Base-by-base conservation (phyloP, 495 filamentous ascomycete species). In the Lasiosphaeria miniovina region DNA sequence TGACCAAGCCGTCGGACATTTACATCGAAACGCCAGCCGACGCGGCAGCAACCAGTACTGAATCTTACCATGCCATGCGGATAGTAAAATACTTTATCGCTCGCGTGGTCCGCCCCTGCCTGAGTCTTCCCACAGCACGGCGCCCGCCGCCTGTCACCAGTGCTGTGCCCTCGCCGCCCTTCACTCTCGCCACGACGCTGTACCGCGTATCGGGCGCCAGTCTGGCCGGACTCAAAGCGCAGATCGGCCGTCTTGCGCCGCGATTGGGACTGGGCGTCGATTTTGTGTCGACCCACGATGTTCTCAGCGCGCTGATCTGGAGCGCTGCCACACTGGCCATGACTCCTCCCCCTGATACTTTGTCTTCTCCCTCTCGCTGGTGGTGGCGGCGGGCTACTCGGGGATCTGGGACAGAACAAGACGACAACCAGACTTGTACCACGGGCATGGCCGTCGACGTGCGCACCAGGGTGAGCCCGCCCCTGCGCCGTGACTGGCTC, bases 231-330 rank as follows among this genome's bases (percentile, higher is more conserved):
- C 50, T 52, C 33, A 52, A 52, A 6, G 17, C 11, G 33, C 33
- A 52, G 17, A 52, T 52, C 50, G 38, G 17, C 34, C 12, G 14
- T 2, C 33, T 52, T 36, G 33, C n/a, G 12, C 12, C 7, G 12
- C 12, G 43, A 5, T 5, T 5, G 12, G 43, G 43, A 14, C 15
- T n/a, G 8, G 10, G n/a, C 8, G 50, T 36, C 14, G 32, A 34
- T 5, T 52, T 52, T 35, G 50, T 52, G 10, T 52, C 50, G 1
- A 52, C 50, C 33, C 38, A 52, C 11, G 50, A 52, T 14, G 50
- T 52, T 0, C 33, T 52, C 32, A 35, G 31, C 34, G 50, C 50
- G 3, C 33, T 52, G n/a, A 52, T 52, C 34, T 52, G 33, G 34
- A 35, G 50, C 11, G 50, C 50, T 34, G 50, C 34, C 34, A 38